A percentile compares a stretch with the other conserved stretches of the same genome.
Evolutionary conservation across 2,329 filamentous ascomycete genomes (phyloP).

Genomic region (Nannizziopsis arthrosporioides): DNA sequence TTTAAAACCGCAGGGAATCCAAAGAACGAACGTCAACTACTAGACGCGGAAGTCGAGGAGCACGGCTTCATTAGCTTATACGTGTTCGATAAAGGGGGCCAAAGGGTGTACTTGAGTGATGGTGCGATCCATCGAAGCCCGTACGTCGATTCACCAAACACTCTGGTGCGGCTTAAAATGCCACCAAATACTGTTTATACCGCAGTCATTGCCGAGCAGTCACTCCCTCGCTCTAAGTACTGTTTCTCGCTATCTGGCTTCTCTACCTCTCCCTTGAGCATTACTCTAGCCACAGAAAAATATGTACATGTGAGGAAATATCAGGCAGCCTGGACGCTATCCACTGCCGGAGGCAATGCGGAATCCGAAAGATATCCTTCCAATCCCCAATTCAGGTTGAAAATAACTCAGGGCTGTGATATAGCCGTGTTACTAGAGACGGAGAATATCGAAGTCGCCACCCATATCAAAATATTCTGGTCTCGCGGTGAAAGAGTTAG

Average conservation of each 20-base stretch:
- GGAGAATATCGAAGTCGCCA: conserved; percentile 52
- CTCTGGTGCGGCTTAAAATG: conserved; percentile 62
- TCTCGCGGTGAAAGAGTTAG: conserved; percentile 60
- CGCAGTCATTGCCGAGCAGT: conserved; percentile 65
- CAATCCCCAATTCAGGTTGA: conserved; percentile 75
- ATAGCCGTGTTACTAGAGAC: conserved; percentile 66
- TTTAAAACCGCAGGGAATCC: conserved; percentile 57
- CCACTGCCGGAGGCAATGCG: conserved; percentile 75
- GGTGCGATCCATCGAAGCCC: conserved; percentile 60
- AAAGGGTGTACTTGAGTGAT: conserved; percentile 62
- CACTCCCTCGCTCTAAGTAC: conserved; percentile 59
- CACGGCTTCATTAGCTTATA: conserved; percentile 81
- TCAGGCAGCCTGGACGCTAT: conserved; percentile 59
- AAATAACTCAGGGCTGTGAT: conserved; percentile 44
- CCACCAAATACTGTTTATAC: conserved; percentile 44
- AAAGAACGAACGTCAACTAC: conserved; percentile 11
- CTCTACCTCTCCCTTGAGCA: conserved; percentile 50
- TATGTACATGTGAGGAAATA: conserved; percentile 50
- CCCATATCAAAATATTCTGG: conserved; percentile 78
- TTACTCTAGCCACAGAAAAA: conserved; percentile 51
- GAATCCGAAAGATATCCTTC: conserved; percentile 62
- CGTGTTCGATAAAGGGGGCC: conserved; percentile 60
- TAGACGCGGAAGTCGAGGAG: conserved; percentile 34
- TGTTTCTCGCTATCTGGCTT: conserved; percentile 82
- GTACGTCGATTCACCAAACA: conserved; percentile 92